phyloP scores from a whole-genome alignment of 2,329 filamentous ascomycete genomes.

The Cladosporium oxysporum region DNA sequence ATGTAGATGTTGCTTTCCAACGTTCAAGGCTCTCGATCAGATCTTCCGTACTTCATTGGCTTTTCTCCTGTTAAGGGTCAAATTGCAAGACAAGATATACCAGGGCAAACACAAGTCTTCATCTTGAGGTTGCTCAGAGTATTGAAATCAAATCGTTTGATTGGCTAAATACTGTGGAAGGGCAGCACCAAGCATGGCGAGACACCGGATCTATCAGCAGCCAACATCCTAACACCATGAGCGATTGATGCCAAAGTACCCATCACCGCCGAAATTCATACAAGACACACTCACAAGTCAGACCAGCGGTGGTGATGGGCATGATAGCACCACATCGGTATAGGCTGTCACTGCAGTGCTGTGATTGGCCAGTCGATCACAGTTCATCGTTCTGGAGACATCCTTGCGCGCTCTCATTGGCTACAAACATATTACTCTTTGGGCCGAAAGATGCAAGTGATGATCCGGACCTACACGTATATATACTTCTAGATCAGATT shows the following conservation, averaged over 20 bases:
- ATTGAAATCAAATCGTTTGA: background rate
- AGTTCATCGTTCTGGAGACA: constrained; percentile 1
- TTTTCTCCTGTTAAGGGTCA: background rate
- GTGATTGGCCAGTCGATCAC: constrained; percentile 12
- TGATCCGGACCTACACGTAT: background rate
- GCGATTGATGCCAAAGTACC: background rate
- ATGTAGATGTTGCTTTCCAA: background rate
- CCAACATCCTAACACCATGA: background rate
- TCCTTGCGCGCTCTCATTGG: background rate
- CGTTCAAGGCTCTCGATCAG: background rate
- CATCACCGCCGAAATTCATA: background rate
- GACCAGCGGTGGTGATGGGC: background rate
- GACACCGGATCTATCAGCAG: background rate
- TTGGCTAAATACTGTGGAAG: background rate
- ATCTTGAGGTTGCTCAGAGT: background rate
- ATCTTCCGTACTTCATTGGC: background rate
- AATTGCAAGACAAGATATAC: no score
- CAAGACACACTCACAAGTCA: background rate
- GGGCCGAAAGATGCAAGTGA: background rate
- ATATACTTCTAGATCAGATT: background rate
- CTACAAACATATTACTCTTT: background rate
- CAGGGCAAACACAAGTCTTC: background rate
- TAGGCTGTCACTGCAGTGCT: constrained; percentile 8
- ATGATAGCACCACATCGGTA: background rate
- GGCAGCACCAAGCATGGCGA: background rate